Evolutionary conservation across 225 moss, liverwort and hornwort species (phyloP).

Genomic region (Takakia lepidozioides): DNA sequence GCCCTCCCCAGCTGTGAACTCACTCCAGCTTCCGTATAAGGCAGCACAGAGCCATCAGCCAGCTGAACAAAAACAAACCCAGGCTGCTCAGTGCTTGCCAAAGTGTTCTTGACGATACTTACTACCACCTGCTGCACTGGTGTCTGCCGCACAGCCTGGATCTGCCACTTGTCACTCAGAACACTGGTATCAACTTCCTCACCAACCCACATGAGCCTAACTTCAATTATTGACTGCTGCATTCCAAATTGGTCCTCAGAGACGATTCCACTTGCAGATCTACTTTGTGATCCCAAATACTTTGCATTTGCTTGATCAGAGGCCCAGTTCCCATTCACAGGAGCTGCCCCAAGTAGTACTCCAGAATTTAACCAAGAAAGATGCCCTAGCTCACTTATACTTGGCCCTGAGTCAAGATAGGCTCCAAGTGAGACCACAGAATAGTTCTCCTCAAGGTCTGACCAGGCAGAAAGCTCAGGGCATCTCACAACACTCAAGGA

Average conservation of each 20-base stretch:
- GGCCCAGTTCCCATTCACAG: slow-evolving; percentile 33
- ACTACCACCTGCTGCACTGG: slow-evolving; percentile 32
- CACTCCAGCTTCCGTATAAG: slow-evolving; percentile 43
- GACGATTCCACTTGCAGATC: too few relatives aligned
- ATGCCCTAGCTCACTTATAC: slow-evolving; percentile 71
- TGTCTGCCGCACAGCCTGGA: slow-evolving; percentile 47
- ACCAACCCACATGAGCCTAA: slow-evolving; percentile 24
- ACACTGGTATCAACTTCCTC: slow-evolving; percentile 15
- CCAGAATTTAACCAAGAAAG: slow-evolving; percentile 62
- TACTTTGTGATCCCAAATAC: slow-evolving; percentile 31
- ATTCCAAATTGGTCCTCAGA: slow-evolving; percentile 33
- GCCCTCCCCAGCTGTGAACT: slow-evolving; percentile 24
- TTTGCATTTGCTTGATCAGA: slow-evolving; percentile 20
- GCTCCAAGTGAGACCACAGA: slow-evolving; percentile 28
- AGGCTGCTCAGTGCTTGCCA: slow-evolving; percentile 6
- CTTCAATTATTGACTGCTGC: slow-evolving; percentile 43
- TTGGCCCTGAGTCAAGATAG: slow-evolving; percentile 36
- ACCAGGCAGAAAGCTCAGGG: slow-evolving; percentile 57
- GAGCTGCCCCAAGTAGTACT: slow-evolving; percentile 49
- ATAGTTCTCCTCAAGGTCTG: slow-evolving; percentile 51
- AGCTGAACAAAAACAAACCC: slow-evolving; percentile 66
- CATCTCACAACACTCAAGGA: slow-evolving; percentile 53
- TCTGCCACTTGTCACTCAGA: slow-evolving; percentile 25
- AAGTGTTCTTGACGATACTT: slow-evolving; percentile 37
- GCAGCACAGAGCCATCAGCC: slow-evolving; percentile 57